Percentiles rank a stretch among this genome's conserved stretches.
Conservation (phyloP, 208 protist species). For the Trypanosoma lewisi region DNA sequence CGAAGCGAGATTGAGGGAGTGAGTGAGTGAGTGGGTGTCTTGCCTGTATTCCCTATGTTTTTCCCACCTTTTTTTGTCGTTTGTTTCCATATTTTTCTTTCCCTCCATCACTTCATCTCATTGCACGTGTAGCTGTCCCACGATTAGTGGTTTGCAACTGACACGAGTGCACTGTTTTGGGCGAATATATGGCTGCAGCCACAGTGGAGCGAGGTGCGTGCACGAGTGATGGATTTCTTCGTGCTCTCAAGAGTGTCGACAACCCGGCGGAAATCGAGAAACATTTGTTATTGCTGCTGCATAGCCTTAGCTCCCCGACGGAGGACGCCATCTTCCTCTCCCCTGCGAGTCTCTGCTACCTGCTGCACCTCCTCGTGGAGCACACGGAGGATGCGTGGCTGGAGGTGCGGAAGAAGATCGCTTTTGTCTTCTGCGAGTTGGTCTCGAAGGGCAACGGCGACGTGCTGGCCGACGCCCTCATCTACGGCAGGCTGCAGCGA, state of each 20-base stretch:
- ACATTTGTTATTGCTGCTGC: constrained; percentile 10
- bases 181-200: not conserved
- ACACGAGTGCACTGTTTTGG: not conserved
- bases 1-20: not conserved
- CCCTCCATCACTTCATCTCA: no score
- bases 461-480: constrained; percentile 36
- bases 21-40: not conserved
- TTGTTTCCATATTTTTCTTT: no score
- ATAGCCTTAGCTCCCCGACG: not conserved
- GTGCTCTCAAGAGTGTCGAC: not conserved
- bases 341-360: constrained; percentile 13
- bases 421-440: constrained; percentile 37
- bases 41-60: no score
- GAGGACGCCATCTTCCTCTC: constrained; percentile 9
- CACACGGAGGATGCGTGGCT: constrained; percentile 26
- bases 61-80: no score
- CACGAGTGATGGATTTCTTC: constrained; percentile 10
- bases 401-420: constrained; percentile 37
- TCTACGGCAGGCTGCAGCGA: constrained; percentile 23
- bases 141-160: no score
- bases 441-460: constrained; percentile 26
- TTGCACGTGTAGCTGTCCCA: no score
- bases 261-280: constrained; percentile 9
- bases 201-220: not conserved
- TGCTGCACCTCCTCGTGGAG: constrained; percentile 22